Conservation (phyloP, 108 stramenopile genomes). For the Nannochloropsis granulata region DNA sequence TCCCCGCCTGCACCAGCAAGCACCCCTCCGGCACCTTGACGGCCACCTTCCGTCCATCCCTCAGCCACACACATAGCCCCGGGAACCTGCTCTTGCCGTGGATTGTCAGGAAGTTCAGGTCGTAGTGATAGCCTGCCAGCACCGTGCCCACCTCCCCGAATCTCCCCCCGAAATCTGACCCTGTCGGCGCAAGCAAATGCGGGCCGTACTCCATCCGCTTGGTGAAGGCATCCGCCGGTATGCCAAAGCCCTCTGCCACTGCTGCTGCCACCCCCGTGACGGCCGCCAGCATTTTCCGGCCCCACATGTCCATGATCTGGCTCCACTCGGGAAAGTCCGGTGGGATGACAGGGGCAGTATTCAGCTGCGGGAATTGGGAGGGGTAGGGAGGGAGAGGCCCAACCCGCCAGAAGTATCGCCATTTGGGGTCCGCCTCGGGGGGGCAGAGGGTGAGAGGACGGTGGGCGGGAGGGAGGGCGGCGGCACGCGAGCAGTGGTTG, state of each 20-base stretch:
- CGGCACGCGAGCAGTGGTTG: slow-evolving; percentile 28
- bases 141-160: slow-evolving; percentile 22
- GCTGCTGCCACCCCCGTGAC: slow-evolving; percentile 15
- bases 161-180: slow-evolving; percentile 29
- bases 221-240: slow-evolving; percentile 19
- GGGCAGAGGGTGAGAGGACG: slow-evolving; percentile 39
- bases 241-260: slow-evolving; percentile 36
- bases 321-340: slow-evolving; percentile 37
- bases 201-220: slow-evolving; percentile 36
- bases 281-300: slow-evolving; percentile 16
- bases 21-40: slow-evolving; percentile 39
- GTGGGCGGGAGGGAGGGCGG: slow-evolving; percentile 10
- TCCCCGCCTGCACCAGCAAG: slow-evolving; percentile 44
- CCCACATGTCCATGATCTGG: slow-evolving; percentile 39
- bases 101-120: slow-evolving; percentile 43
- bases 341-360: slow-evolving; percentile 39
- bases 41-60: slow-evolving; percentile 15
- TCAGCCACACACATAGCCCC: slow-evolving; percentile 40
- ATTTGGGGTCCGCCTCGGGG: slow-evolving; percentile 43
- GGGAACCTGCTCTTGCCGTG: slow-evolving; percentile 43
- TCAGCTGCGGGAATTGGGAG: slow-evolving; percentile 32
- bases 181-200: slow-evolving; percentile 42
- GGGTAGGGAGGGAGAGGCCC: slow-evolving; percentile 26
- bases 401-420: slow-evolving; percentile 49
- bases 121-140: slow-evolving; percentile 43